These are phyloP conservation scores for Gynostemma pentaphyllum DNA, from an alignment of 306 rosid genomes.

Conservation along the genomic window DNA sequence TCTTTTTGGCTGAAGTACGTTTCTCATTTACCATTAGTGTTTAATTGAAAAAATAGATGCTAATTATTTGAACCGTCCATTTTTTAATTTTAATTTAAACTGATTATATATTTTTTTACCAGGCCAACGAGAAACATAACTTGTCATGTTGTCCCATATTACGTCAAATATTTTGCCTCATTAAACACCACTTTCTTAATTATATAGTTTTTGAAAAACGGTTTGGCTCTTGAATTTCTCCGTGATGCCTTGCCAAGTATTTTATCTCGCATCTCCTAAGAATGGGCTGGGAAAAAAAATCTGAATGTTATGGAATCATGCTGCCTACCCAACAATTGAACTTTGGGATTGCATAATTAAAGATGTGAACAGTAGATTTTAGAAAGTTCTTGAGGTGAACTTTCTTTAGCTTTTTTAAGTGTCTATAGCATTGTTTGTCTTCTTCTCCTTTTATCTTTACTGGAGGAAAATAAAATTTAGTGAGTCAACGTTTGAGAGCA, in stretches of 20 bases:
- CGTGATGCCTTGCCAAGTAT: neutral
- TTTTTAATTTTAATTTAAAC: neutral
- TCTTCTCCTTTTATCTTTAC: neutral
- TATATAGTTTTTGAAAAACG: neutral
- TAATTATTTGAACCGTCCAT: neutral
- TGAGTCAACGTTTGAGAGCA: neutral
- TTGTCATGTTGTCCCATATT: neutral
- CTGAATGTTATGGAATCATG: neutral
- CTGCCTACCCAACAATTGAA: neutral
- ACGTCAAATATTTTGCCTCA: neutral
- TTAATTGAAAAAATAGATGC: neutral
- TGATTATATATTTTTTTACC: neutral
- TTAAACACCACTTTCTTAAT: neutral
- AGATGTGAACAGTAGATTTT: neutral
- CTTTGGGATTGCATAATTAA: neutral
- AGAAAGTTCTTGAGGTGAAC: neutral
- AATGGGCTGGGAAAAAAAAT: neutral
- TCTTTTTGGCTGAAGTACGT: slow-evolving; percentile 94
- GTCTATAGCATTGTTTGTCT: neutral
- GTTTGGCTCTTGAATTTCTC: neutral
- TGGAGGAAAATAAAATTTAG: neutral
- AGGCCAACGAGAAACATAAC: neutral
- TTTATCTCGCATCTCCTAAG: neutral
- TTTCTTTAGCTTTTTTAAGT: neutral
- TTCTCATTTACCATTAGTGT: neutral